Base-by-base conservation (phyloP, 352 stramenopile genomes). In the Phytophthora idaei region DNA sequence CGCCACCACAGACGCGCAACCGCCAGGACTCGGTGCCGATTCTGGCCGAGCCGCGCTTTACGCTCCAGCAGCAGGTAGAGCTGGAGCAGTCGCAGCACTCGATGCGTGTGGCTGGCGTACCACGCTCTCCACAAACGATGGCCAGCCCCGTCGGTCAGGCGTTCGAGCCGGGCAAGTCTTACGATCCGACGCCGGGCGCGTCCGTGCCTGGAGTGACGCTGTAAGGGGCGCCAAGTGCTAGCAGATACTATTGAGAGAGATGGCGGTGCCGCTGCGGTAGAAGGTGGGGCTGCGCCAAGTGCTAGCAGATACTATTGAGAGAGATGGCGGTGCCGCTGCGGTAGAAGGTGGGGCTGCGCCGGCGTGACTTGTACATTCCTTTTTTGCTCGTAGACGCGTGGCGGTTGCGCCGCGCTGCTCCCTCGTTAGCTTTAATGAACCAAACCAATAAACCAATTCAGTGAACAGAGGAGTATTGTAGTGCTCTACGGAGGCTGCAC, bases 131-230 rank as follows among this genome's bases (percentile, higher is more conserved):
- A 17, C 73, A 78, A 47, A 62, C 55, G 5, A 61, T 64, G 50
- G 50, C 37, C 7, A 78, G 62, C 41, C 66, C 69, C 12, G 50
- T 67, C 17, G 47, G 50, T 11, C 44, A 64, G 45, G 71, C 73
- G 7, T 74, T 64, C 53, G 67, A 76, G 47, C 62, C 52, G 10
- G 71, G 57, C 17, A 28, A 52, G 7, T 69, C 66, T 39, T 67
- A 53, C 42, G 57, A 77, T 5, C 60, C 71, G 39, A 50, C 56
- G 39, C 49, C 69, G 1, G 61, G 61, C 25, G 53, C 60, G 9
- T 78, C 67, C 12, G 67, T 76, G 32, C 70, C 72, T 34, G 74
- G 74, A n/a, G 74, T 81, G 60, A 81, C 74, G 37, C 53, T 81
- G 29, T 81, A 73, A 58, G 15, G 32, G 17, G 21, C 31, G 34